Conservation (phyloP, 805 yeast genomes). For the Candida patagonica region DNA sequence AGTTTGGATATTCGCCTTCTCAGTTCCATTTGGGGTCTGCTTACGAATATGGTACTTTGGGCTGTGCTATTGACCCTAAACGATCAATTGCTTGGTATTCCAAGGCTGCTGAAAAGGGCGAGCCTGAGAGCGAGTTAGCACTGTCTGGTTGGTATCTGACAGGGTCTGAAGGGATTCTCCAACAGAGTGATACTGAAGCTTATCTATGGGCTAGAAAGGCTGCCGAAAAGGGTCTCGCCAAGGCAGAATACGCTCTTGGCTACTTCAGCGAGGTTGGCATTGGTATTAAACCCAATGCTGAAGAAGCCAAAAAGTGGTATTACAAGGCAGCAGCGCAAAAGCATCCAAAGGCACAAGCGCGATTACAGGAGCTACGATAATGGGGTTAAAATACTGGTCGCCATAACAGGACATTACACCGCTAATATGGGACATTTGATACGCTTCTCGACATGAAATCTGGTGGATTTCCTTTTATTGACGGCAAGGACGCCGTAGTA, state of each 20-base stretch:
- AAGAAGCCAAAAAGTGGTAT: constrained; percentile 47
- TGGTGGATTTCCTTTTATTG: too few relatives aligned
- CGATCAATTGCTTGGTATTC: constrained; percentile 68
- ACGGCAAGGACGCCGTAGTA: too few relatives aligned
- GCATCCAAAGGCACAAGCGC: constrained; percentile 44
- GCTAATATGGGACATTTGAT: too few relatives aligned
- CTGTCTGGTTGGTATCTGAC: constrained; percentile 75
- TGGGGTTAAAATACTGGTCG: too few relatives aligned
- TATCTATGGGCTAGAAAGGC: constrained; percentile 70
- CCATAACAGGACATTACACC: too few relatives aligned
- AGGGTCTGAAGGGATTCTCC: constrained; percentile 51
- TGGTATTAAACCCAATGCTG: constrained; percentile 44
- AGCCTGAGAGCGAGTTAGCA: constrained; percentile 61
- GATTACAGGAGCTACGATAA: constrained; percentile 25
- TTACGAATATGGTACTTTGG: constrained; percentile 59
- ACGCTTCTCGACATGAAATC: too few relatives aligned
- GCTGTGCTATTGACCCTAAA: constrained; percentile 42
- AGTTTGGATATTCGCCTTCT: constrained; percentile 51
- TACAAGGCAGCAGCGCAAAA: constrained; percentile 55
- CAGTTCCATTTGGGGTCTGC: constrained; percentile 64
- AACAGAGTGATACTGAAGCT: constrained; percentile 57
- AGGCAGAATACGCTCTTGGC: constrained; percentile 68
- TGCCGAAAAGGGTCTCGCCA: constrained; percentile 53
- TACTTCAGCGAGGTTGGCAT: constrained; percentile 61
- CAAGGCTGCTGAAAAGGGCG: constrained; percentile 54